Evolutionary conservation across 2,329 filamentous ascomycete species (phyloP), one percentile per base, ranked within the genome.

Genomic region (Colletotrichum chrysophilum): DNA sequence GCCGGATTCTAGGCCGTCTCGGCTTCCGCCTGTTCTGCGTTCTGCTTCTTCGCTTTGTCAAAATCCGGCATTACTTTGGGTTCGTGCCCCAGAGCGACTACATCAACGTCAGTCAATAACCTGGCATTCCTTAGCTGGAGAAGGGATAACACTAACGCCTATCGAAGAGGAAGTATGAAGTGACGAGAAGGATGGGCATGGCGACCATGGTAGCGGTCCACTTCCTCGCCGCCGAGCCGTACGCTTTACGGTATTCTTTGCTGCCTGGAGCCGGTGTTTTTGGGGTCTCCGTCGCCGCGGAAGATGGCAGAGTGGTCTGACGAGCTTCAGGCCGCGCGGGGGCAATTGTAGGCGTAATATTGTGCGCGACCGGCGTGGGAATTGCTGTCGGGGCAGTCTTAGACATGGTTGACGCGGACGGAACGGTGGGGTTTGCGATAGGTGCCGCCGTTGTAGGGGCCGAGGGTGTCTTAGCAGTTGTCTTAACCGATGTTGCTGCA

Each of bases 151-250:
- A 38, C 88, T 83, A 74, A 89, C 88, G 79, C 81, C 88, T 82
- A 61, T 90, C 86, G 80, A 88, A 91, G 4, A 92, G 80, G 67
- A 86, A 87, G 76, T 89, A 91, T 26, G 89, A 90, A 30, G 88
- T 89, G 66, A 92, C 89, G 16, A 91, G 76, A 6, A 91, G 78
- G 36, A 92, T 87, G 3, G 90, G 90, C 81, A 91, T 78, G 28
- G 88, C 89, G 70, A 91, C 86, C 78, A 92, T 88, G 9, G 86
- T 76, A 26, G 83, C 82, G 4, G 85, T 82, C 84, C 88, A 91
- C 78, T 85, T 87, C 74, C 87, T 80, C 70, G 86, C 84, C 34
- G 87, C 85, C 48, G 79, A 78, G 70, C 87, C 86, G 79, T 88
- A 90, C 55, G 86, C 84, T 76, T 79, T 79, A 78, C 86, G 82